Conservation (phyloP, 2,329 filamentous ascomycete species). For the Diaporthe citriasiana region DNA sequence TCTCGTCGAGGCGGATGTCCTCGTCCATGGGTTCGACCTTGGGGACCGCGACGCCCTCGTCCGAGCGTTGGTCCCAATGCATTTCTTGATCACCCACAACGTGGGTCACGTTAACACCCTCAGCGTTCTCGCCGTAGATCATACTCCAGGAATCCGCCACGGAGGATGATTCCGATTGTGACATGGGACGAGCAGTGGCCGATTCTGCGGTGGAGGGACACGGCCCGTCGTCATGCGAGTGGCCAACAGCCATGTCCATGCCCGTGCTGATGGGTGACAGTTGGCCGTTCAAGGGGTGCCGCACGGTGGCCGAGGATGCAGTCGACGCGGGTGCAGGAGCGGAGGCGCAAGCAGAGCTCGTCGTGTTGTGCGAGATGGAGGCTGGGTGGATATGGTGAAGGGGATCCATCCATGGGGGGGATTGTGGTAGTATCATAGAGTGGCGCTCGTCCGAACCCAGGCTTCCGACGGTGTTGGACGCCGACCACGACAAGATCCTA, state of each 20-base stretch:
- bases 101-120: slow-evolving; percentile 36
- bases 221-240: slow-evolving; percentile 44
- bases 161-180: slow-evolving; percentile 63
- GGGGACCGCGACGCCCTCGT: slow-evolving; percentile 62
- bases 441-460: slow-evolving; percentile 60
- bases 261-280: slow-evolving; percentile 68
- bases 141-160: slow-evolving; percentile 61
- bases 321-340: slow-evolving; percentile 50
- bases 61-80: slow-evolving; percentile 62
- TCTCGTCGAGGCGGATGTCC: slow-evolving; percentile 66
- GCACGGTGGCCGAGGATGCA: slow-evolving; percentile 46
- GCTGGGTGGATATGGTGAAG: slow-evolving; percentile 46
- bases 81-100: slow-evolving; percentile 52
- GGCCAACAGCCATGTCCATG: slow-evolving; percentile 55
- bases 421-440: slow-evolving; percentile 52
- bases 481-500: slow-evolving; percentile 61
- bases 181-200: slow-evolving; percentile 58
- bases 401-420: slow-evolving; percentile 54
- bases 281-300: slow-evolving; percentile 59
- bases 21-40: slow-evolving; percentile 72
- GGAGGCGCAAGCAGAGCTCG: slow-evolving; percentile 21
- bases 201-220: slow-evolving; percentile 52
- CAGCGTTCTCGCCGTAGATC: slow-evolving; percentile 52
- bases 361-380: slow-evolving; percentile 25
- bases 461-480: slow-evolving; percentile 53